Evolutionary conservation across 1,139 yeast species (phyloP).

Genomic region (Saccharomyces hybrid): DNA sequence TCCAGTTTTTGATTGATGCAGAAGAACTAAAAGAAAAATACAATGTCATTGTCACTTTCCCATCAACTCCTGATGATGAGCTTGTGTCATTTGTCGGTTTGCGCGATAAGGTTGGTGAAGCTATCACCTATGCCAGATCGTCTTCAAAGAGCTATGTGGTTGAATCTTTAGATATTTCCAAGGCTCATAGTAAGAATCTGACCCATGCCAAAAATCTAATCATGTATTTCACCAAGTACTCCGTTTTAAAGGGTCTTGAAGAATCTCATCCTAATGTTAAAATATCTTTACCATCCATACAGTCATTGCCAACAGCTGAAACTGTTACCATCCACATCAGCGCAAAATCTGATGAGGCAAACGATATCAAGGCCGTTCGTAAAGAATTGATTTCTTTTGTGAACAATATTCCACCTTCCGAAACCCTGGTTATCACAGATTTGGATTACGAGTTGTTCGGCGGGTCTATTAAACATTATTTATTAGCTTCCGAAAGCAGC

Average conservation of each 20-base stretch:
- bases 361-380: constrained; percentile 48
- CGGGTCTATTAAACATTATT: constrained; percentile 38
- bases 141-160: constrained; percentile 49
- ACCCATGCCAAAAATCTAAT: constrained; percentile 71
- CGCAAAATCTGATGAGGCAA: constrained; percentile 36
- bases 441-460: constrained; percentile 60
- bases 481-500: constrained; percentile 41
- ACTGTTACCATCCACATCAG: constrained; percentile 39
- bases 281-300: constrained; percentile 48
- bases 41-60: constrained; percentile 59
- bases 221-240: constrained; percentile 50
- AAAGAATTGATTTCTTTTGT: constrained; percentile 65
- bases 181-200: constrained; percentile 76
- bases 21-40: constrained; percentile 42
- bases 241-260: constrained; percentile 36
- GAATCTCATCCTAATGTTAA: constrained; percentile 37
- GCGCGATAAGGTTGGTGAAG: constrained; percentile 45
- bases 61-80: constrained; percentile 36
- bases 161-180: constrained; percentile 70
- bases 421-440: constrained; percentile 51
- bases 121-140: constrained; percentile 49
- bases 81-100: constrained; percentile 63
- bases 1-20: constrained; percentile 44
- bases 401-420: constrained; percentile 63
- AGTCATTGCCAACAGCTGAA: constrained; percentile 32